phyloP scores from a whole-genome alignment of 768 basidiomycete species.

The Termitomyces bulborhizus region DNA sequence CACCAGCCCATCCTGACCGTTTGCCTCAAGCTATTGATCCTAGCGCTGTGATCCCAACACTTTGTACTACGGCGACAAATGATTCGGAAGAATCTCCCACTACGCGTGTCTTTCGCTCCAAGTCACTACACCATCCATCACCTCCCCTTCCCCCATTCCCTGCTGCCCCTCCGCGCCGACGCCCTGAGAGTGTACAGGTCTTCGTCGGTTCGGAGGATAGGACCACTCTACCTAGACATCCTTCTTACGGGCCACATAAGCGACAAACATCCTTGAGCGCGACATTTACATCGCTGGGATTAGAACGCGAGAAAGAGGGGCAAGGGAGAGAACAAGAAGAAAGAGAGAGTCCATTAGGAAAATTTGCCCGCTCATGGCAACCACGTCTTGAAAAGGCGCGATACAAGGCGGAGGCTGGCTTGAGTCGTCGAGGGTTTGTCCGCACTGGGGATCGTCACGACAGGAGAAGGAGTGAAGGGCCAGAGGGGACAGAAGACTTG shows the following conservation, averaged over 20 bases:
- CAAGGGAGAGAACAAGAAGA: slow-evolving; percentile 9
- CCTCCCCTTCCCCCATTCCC: slow-evolving; percentile 23
- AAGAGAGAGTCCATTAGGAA: slow-evolving; percentile 5
- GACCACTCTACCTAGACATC: background rate
- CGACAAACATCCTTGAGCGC: slow-evolving; percentile 6
- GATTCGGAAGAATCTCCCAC: slow-evolving; percentile 22
- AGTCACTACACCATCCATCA: slow-evolving; percentile 45
- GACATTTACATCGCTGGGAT: slow-evolving; percentile 1
- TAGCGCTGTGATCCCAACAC: slow-evolving; percentile 10
- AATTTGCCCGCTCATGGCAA: slow-evolving; percentile 28
- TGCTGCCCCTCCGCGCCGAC: slow-evolving; percentile 39
- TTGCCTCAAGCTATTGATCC: background rate
- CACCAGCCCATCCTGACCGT: slow-evolving; percentile 8
- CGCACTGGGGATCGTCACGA: slow-evolving; percentile 15
- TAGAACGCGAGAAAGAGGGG: slow-evolving; percentile 4
- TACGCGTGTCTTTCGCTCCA: slow-evolving; percentile 42
- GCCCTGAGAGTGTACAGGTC: slow-evolving; percentile 64
- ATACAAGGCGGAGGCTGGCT: slow-evolving; percentile 68
- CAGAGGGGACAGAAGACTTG: slow-evolving; percentile 16
- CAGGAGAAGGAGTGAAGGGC: slow-evolving; percentile 14
- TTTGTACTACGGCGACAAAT: background rate
- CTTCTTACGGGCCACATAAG: background rate
- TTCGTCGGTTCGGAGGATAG: slow-evolving; percentile 7
- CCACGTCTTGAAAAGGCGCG: slow-evolving; percentile 57
- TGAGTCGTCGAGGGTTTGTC: slow-evolving; percentile 56